Percentiles rank a stretch among this genome's conserved stretches.
These are phyloP conservation scores for Globisporangium cederbergense DNA, from an alignment of 352 stramenopile genomes.

Conservation along the genomic window DNA sequence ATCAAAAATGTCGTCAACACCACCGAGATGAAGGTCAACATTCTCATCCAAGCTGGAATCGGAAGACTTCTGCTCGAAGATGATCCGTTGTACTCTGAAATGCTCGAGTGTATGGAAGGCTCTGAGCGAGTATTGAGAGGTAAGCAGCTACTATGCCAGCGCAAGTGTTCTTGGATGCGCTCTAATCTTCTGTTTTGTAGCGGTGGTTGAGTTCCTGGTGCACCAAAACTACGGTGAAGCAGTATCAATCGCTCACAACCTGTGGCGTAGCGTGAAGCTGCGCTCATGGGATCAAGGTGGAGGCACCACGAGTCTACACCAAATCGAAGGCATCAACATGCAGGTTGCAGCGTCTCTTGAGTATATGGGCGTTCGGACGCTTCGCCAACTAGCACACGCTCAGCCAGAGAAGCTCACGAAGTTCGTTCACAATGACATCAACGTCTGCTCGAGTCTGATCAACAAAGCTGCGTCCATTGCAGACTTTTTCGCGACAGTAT, in stretches of 20 bases:
- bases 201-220: conserved; percentile 19
- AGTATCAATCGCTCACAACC: conserved; percentile 16
- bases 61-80: conserved; percentile 11
- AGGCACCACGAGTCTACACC: conserved; percentile 16
- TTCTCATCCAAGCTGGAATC: conserved; percentile 36
- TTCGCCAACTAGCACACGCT: conserved; percentile 24
- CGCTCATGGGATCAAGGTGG: conserved; percentile 26
- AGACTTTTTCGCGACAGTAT: conserved; percentile 17
- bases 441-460: conserved; percentile 19
- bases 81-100: conserved; percentile 21
- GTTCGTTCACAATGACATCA: conserved; percentile 17
- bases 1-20: conserved; percentile 15
- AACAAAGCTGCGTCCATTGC: conserved; percentile 15
- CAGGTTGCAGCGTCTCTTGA: conserved; percentile 19
- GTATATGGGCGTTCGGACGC: conserved; percentile 27
- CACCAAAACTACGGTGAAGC: conserved; percentile 14
- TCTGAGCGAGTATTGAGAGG: conserved; percentile 27
- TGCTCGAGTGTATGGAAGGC: conserved; percentile 15
- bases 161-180: not conserved
- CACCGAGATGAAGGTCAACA: conserved; percentile 28
- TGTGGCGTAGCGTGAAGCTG: conserved; percentile 25
- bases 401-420: conserved; percentile 14
- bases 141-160: not conserved
- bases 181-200: conserved; percentile 10
- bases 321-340: conserved; percentile 20